phyloP scores from a whole-genome alignment of 2,329 filamentous ascomycete genomes.

The Hypoxylon sp. region DNA sequence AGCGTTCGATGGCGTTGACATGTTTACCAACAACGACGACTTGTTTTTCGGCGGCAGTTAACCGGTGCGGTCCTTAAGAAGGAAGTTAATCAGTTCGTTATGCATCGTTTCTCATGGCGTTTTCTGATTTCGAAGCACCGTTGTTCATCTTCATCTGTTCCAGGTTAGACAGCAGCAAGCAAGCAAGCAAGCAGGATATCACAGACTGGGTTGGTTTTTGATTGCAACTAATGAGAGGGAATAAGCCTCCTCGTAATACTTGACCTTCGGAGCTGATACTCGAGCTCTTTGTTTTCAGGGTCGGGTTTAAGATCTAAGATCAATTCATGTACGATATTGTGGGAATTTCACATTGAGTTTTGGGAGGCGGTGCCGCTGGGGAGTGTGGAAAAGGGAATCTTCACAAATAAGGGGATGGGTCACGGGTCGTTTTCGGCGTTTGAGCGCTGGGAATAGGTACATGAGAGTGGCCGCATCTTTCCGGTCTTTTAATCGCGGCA shows the following conservation, averaged over 20 bases:
- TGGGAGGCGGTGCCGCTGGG: not conserved
- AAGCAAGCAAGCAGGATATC: conserved; percentile 9
- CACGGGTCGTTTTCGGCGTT: conserved; percentile 34
- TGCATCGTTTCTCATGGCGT: conserved; percentile 36
- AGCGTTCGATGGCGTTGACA: conserved; percentile 62
- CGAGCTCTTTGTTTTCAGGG: conserved; percentile 18
- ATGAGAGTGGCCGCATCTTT: conserved; percentile 17
- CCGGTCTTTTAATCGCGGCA: conserved; percentile 28
- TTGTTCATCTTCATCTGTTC: conserved; percentile 5
- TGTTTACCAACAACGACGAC: conserved; percentile 65
- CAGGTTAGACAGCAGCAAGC: not conserved
- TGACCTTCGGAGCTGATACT: conserved; percentile 11
- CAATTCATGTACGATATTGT: conserved; percentile 39
- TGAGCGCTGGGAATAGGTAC: conserved; percentile 28
- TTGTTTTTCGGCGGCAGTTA: conserved; percentile 61
- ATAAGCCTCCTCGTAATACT: conserved; percentile 17
- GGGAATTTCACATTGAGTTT: conserved; percentile 23
- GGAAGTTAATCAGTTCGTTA: not conserved
- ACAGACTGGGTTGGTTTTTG: conserved; percentile 14
- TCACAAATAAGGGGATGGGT: conserved; percentile 2
- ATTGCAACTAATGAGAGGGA: conserved; percentile 16
- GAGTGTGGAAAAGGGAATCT: not conserved
- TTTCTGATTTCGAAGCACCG: conserved; percentile 2
- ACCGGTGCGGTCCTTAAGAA: not conserved
- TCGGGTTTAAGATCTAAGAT: conserved; percentile 11